Evolutionary conservation across 2,329 filamentous ascomycete genomes (phyloP).

Genomic region (Nemania abortiva): DNA sequence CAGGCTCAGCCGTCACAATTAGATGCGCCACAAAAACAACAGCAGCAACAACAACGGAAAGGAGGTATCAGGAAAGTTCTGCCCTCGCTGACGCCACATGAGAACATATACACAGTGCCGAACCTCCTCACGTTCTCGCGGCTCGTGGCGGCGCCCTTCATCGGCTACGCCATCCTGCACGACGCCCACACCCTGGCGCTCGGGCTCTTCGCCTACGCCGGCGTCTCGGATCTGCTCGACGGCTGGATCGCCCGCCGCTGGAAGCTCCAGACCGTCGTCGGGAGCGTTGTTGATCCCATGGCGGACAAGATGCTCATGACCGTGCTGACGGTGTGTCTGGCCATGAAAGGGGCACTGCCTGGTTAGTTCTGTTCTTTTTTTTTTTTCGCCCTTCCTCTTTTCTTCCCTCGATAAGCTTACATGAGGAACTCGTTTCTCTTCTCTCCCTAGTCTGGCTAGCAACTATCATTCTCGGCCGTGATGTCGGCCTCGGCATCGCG

Average conservation of each 20-base stretch:
- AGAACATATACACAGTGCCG: constrained; percentile 97
- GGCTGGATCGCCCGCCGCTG: constrained; percentile 92
- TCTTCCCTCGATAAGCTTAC: constrained; percentile 18
- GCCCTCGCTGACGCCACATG: constrained; percentile 64
- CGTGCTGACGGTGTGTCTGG: constrained; percentile 85
- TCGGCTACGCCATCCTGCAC: constrained; percentile 90
- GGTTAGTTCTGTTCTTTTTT: constrained; percentile 62
- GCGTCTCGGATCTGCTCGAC: constrained; percentile 90
- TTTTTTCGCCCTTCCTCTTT: background rate
- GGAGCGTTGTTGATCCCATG: constrained; percentile 95
- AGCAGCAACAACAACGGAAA: constrained; percentile 17
- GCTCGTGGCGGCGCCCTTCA: constrained; percentile 81
- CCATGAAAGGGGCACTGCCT: constrained; percentile 84
- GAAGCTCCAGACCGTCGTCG: constrained; percentile 92
- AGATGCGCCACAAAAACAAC: constrained; percentile 2
- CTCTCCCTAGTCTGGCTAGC: constrained; percentile 79
- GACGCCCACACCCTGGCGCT: constrained; percentile 84
- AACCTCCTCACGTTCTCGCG: constrained; percentile 92
- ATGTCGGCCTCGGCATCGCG: constrained; percentile 83
- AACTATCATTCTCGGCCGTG: constrained; percentile 88
- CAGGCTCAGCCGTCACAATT: constrained; percentile 3
- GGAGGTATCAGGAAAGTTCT: constrained; percentile 48
- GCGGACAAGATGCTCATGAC: constrained; percentile 98
- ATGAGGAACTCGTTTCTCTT: background rate
- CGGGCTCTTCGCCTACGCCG: constrained; percentile 90